These are phyloP conservation scores for Sporisorium graminicola DNA, from an alignment of 1,284 basidiomycete genomes.

Conservation along the genomic window DNA sequence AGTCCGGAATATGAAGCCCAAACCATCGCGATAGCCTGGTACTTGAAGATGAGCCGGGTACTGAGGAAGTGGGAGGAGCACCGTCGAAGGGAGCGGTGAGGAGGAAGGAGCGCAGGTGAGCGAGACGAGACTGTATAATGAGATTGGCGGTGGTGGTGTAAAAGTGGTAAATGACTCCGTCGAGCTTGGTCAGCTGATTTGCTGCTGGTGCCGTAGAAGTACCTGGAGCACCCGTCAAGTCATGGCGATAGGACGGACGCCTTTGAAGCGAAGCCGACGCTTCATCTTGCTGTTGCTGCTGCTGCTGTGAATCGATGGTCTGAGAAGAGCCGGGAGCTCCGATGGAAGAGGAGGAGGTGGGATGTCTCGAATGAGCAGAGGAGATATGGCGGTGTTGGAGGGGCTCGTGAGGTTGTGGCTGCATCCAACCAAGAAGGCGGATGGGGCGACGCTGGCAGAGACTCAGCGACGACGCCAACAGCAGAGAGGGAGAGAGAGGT, in stretches of 20 bases:
- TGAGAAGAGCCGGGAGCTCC: conserved; percentile 18
- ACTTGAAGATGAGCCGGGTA: conserved; percentile 12
- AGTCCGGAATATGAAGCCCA: conserved; percentile 69
- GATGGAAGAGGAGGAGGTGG: conserved; percentile 29
- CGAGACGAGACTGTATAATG: conserved; percentile 64
- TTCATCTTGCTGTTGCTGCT: conserved; percentile 21
- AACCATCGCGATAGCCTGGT: conserved; percentile 63
- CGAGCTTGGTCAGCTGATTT: conserved; percentile 47
- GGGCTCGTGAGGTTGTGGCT: conserved; percentile 22
- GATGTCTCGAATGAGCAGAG: conserved; percentile 16
- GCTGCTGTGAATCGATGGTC: conserved; percentile 15
- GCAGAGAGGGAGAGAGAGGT: neutral
- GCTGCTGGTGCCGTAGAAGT: conserved; percentile 4
- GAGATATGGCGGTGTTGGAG: conserved; percentile 20
- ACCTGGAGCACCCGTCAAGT: neutral
- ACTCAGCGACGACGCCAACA: conserved; percentile 28
- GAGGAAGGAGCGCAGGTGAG: conserved; percentile 41
- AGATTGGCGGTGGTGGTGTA: conserved; percentile 69
- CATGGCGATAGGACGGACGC: conserved; percentile 17
- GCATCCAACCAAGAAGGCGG: conserved; percentile 34
- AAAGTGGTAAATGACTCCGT: conserved; percentile 66
- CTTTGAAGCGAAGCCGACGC: conserved; percentile 18
- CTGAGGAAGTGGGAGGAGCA: neutral
- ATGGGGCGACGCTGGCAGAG: conserved; percentile 18
- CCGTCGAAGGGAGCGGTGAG: conserved; percentile 22